Base-by-base conservation (phyloP, 2,329 filamentous ascomycete genomes). In the Paraphaeosphaeria sporulosa region DNA sequence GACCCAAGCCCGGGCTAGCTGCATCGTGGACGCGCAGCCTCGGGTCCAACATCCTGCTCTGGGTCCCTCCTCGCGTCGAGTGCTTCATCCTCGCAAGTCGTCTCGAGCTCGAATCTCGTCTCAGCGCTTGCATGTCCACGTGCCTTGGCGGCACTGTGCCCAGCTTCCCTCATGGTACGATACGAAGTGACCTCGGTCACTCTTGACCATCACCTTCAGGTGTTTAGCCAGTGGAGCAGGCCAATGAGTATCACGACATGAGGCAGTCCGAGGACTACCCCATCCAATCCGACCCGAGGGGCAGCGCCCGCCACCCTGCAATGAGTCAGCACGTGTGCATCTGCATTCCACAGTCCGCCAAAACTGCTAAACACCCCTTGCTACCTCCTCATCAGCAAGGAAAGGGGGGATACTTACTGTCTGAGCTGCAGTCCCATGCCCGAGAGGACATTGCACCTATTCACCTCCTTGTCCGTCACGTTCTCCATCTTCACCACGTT, bases 401-500 rank as follows among this genome's bases (percentile, higher is more conserved):
- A 38, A 54, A 46, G 30, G 34, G 53, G 40, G 30, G 38, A 55
- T 23, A 71, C 74, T 70, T 66, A 77, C 74, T 74, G 70, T 43
- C 72, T 66, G 23, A 74, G 23, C 32, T 72, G 68, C 51, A 73
- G 36, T 2, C 71, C 71, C 67, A 75, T 66, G 10, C 59, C 63
- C n/a, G 59, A 51, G 36, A 77, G 67, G 44, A 68, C 51, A 4
- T 61, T 52, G 52, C 75, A 78, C 43, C 64, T 60, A 1, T 64
- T 36, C 65, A 62, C 59, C 58, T 76, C 67, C 9, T 62, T 44
- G 10, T 65, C 44, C 7, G 63, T 47, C 8, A 77, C 67, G 8
- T 63, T 49, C 54, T 75, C 70, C 74, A 77, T 78, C 13, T 27
- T 38, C 3, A 76, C 75, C 17, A 62, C 50, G 42, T 76, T 69